phyloP scores from a whole-genome alignment of 192 early-diverging fungal species.

The Gigaspora rosea region DNA sequence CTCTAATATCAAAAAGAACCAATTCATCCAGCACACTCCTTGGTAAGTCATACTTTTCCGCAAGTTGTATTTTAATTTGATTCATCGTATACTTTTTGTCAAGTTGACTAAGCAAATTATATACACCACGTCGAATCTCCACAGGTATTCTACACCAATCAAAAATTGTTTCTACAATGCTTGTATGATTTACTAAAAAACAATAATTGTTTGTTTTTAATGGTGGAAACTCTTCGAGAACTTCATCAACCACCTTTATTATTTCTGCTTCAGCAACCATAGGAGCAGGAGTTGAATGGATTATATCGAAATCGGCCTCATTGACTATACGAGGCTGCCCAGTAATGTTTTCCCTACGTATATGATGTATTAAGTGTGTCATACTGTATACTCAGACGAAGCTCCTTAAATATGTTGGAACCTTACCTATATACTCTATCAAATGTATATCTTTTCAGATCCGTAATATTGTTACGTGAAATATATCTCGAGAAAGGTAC shows the following conservation, averaged over 20 bases:
- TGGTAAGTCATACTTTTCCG: constrained; percentile 58
- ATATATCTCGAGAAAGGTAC: constrained; percentile 90
- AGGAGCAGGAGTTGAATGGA: constrained; percentile 58
- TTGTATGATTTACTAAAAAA: constrained; percentile 74
- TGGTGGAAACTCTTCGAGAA: constrained; percentile 68
- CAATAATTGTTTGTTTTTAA: constrained; percentile 56
- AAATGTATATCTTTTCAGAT: constrained; percentile 85
- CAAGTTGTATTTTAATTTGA: constrained; percentile 63
- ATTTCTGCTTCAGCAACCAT: constrained; percentile 90
- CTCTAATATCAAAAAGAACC: constrained; percentile 62
- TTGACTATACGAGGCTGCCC: constrained; percentile 79
- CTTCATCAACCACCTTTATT: constrained; percentile 77
- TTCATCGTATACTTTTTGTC: constrained; percentile 54
- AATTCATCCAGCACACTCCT: constrained; percentile 65
- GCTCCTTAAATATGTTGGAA: background rate
- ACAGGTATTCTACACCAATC: constrained; percentile 68
- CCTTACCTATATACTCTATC: constrained; percentile 68
- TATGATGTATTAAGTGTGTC: background rate
- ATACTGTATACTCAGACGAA: background rate
- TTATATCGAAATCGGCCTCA: constrained; percentile 93
- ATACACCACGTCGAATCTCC: constrained; percentile 56
- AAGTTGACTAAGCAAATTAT: constrained; percentile 61
- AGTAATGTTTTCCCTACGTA: constrained; percentile 61
- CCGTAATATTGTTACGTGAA: constrained; percentile 65
- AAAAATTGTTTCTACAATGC: constrained; percentile 73